A percentile compares a stretch with the other conserved stretches of the same genome.
These are phyloP conservation scores for Aspergillus vadensis DNA, from an alignment of 2,329 filamentous ascomycete species.

Conservation along the genomic window DNA sequence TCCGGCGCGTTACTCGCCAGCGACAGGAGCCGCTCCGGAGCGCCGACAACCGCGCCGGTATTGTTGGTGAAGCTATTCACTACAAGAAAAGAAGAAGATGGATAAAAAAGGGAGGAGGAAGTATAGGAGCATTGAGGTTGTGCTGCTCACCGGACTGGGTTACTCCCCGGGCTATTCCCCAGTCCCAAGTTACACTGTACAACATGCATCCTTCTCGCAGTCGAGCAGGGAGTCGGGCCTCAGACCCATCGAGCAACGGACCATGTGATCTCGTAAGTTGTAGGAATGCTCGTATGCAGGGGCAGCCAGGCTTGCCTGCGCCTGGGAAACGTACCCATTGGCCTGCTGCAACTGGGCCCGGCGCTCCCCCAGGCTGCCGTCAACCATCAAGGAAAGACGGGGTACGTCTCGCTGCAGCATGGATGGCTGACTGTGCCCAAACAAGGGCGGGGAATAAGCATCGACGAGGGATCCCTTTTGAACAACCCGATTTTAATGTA, in stretches of 20 bases:
- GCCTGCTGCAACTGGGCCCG: conserved; percentile 10
- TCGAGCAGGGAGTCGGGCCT: not conserved
- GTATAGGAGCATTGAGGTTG: not conserved
- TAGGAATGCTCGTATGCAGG: conserved; percentile 14
- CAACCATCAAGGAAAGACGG: not conserved
- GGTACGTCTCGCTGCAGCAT: not conserved
- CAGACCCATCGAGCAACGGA: conserved; percentile 1
- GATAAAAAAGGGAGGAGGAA: not conserved
- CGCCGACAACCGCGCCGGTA: not conserved
- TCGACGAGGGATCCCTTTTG: not conserved
- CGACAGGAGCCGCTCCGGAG: not conserved
- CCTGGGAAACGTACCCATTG: conserved; percentile 9
- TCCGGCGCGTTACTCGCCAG: not conserved
- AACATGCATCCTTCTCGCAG: not conserved
- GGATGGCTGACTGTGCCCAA: conserved; percentile 6
- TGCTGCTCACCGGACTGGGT: not conserved
- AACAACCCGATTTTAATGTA: too few relatives aligned
- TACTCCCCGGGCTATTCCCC: not conserved
- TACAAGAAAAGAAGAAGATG: not conserved
- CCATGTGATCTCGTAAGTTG: conserved; percentile 15
- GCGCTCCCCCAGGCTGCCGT: conserved; percentile 3
- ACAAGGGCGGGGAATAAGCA: not conserved
- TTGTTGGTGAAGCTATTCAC: not conserved
- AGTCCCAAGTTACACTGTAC: not conserved
- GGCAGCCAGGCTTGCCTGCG: conserved; percentile 8